Conservation (phyloP, 208 protist genomes). For the Trypanosoma avium region DNA sequence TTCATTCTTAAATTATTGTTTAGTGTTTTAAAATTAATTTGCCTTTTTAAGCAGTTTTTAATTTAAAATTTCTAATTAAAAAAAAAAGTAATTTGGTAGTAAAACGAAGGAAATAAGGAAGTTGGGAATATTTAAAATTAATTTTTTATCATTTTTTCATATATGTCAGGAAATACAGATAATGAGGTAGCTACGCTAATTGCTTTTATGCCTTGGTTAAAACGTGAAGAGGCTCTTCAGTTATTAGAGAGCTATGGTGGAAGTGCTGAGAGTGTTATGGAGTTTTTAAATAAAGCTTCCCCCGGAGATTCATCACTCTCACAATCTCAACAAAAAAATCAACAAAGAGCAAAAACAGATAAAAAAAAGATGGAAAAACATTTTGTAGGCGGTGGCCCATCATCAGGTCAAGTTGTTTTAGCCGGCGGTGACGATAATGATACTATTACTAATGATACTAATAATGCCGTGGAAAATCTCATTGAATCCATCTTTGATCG, state of each 20-base stretch:
- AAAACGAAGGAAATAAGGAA: neutral
- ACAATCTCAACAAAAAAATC: neutral
- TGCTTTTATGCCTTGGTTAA: slow-evolving; percentile 14
- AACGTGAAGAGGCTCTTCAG: slow-evolving; percentile 18
- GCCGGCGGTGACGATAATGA: too few relatives aligned
- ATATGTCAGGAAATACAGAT: slow-evolving; percentile 1
- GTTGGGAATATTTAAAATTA: neutral
- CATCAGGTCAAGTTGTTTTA: slow-evolving; percentile 56
- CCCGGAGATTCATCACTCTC: neutral
- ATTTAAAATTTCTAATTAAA: too few relatives aligned
- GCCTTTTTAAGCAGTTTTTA: too few relatives aligned
- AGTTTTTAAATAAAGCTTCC: neutral
- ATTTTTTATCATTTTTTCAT: neutral
- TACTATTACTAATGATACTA: too few relatives aligned
- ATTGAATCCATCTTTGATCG: slow-evolving; percentile 39
- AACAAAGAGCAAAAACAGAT: neutral
- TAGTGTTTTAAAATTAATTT: too few relatives aligned
- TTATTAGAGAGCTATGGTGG: slow-evolving; percentile 13
- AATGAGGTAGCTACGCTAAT: slow-evolving; percentile 5
- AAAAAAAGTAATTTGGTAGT: too few relatives aligned
- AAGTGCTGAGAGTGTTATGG: slow-evolving; percentile 7
- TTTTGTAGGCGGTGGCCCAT: slow-evolving; percentile 60
- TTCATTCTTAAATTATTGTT: too few relatives aligned
- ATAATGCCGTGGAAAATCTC: slow-evolving; percentile 12
- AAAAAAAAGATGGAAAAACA: slow-evolving; percentile 29